phyloP scores from a whole-genome alignment of 345 rosid genomes.

The Chamaenerion angustifolium region DNA sequence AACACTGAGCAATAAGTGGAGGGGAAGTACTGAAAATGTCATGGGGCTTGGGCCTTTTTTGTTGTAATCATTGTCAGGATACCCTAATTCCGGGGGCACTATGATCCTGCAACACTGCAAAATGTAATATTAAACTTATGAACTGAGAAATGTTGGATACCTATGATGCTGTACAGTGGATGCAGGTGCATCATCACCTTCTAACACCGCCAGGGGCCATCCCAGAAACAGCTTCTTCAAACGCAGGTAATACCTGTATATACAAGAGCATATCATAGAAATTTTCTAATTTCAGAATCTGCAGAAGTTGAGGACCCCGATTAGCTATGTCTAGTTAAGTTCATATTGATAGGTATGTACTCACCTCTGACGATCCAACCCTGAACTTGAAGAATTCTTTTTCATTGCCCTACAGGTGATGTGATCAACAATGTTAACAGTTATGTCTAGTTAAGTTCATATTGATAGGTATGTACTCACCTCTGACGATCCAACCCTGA shows the following conservation, averaged over 20 bases:
- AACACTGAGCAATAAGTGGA: not conserved
- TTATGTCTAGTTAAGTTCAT: not conserved
- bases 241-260: conserved; percentile 84
- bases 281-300: too few species aligned
- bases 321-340: not conserved
- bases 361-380: conserved; percentile 62
- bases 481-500: conserved; percentile 62
- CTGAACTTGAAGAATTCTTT: conserved; percentile 77
- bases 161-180: conserved; percentile 4
- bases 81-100: conserved; percentile 94
- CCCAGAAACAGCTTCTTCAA: conserved; percentile 86
- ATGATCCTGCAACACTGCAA: conserved; percentile 69
- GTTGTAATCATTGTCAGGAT: conserved; percentile 83
- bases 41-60: conserved; percentile 68
- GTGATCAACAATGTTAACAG: too few species aligned
- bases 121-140: conserved; percentile 9
- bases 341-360: too few species aligned
- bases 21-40: conserved; percentile 66
- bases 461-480: conserved; percentile 28
- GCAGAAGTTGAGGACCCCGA: not conserved
- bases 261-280: not conserved
- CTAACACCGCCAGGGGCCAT: conserved; percentile 82
- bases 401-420: conserved; percentile 74
- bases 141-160: too few species aligned
- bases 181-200: conserved; percentile 46